Conservation (phyloP, 768 basidiomycete genomes). For the Lanmaoa rubissima region DNA sequence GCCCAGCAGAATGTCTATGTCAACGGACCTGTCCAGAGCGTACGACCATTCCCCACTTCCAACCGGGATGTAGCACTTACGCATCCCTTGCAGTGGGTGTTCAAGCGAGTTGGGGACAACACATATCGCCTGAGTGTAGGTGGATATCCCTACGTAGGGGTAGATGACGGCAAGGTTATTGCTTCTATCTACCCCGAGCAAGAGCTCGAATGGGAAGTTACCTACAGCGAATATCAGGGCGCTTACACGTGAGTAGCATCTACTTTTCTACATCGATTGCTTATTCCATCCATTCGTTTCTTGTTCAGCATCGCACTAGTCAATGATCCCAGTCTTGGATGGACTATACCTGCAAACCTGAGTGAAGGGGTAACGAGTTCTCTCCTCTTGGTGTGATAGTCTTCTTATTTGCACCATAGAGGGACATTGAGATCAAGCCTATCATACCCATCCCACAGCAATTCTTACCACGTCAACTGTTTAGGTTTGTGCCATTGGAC, state of each 20-base stretch:
- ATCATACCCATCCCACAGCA: neutral
- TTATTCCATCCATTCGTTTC: neutral
- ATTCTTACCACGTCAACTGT: too few relatives aligned
- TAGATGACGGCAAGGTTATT: neutral
- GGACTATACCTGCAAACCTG: neutral
- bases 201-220: neutral
- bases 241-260: neutral
- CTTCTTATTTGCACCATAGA: neutral
- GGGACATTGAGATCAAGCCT: neutral
- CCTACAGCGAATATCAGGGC: accelerated
- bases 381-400: neutral
- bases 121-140: neutral
- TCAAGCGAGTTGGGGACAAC: neutral
- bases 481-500: too few relatives aligned
- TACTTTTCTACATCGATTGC: too few relatives aligned
- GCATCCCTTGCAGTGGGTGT: neutral
- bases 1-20: neutral
- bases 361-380: neutral
- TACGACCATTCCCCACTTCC: neutral
- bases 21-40: accelerated
- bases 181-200: neutral
- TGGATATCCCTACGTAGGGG: neutral
- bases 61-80: neutral
- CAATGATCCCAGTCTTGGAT: neutral
- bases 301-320: neutral